Base-by-base conservation (phyloP, 1,139 yeast species). In the Meyerozyma sp. region DNA sequence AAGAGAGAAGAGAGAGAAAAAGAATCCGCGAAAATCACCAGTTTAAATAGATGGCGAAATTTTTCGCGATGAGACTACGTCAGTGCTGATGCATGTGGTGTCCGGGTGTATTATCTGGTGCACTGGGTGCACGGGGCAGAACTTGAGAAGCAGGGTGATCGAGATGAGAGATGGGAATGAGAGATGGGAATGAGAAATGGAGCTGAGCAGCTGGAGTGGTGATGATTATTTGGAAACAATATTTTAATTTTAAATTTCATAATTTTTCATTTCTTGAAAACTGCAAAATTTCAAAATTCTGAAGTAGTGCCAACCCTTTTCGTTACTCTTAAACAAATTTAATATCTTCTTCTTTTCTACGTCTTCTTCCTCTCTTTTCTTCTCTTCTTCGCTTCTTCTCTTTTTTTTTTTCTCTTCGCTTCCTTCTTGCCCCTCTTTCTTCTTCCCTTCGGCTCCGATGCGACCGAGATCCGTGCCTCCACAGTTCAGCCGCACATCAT, bases 1-100 rank as follows among this genome's bases (percentile, higher is more conserved):
- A 46, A 40, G 43, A 44, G 40, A 46, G 29, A 40, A 42, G 40
- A 41, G 28, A 43, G 42, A 43, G 36, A 13, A 25, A 32, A 39
- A 32, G 40, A 46, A 16, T 11, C 25, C 30, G 29, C 30, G 39
- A 10, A 18, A 25, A 8, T 25, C 23, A 35, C 32, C 11, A 34
- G 27, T 13, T 28, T 42, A 38, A 27, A 42, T 42, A 42, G 6
- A 32, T 18, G 7, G 13, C 11, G 18, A 30, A 13, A 28, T 28
- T n/a, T 21, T 34, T 34, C 37, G 37, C 37, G 37, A 34, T 34
- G 37, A 9, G 26, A 18, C 29, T 34, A 34, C 37, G 37, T 34
- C 37, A 34, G 37, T 13, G 26, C 6, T 13, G 11, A 7, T 34
- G 37, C 37, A 21, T 30, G 10, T 30, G 16, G 34, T 13, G 16